Base-by-base conservation (phyloP, 495 filamentous ascomycete species). In the Polyplosphaeria fusca region DNA sequence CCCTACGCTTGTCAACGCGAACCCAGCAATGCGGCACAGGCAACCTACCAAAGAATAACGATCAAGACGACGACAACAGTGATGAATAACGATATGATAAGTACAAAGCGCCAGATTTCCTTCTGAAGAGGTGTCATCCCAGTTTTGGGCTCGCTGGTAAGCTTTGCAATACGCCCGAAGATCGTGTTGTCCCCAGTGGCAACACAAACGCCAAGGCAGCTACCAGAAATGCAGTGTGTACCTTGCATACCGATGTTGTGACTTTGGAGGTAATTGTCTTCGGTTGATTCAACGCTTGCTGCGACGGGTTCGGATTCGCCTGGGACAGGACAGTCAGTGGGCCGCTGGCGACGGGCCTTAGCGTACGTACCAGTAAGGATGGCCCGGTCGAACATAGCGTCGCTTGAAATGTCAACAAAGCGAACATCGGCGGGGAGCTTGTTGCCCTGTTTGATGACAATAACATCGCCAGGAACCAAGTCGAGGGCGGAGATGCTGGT, bases 211-310 rank as follows among this genome's bases (percentile, higher is more conserved):
- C 84, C 87, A 14, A 74, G 71, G n/a, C 76, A 82, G 51, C 73
- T 83, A 1, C 86, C 87, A 20, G 79, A 82, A 4, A 83, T 79
- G 51, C 84, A 86, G 47, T 82, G 77, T 1, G 83, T 88, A 26
- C 86, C 86, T 72, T 85, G 83, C 20, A 91, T 67, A n/a, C 83
- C 86, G 41, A 89, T 84, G 57, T 82, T 85, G 20, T 77, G 77
- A 18, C 85, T 87, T 66, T 89, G 86, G 25, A 91, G 79, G 61
- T 86, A 89, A 67, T 89, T 89, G 20, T 74, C 69, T 45, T 88
- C 84, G 0, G 81, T 86, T 5, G 69, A 74, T 3, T 88, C 77
- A 7, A 81, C 77, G 2, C 79, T 73, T 4, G 81, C 85, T 5
- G 75, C 72, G 16, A 87, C 68, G 30, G 84, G 83, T 19, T 80